Base-by-base conservation (phyloP, 2,329 filamentous ascomycete species). In the Trichoderma gracile region DNA sequence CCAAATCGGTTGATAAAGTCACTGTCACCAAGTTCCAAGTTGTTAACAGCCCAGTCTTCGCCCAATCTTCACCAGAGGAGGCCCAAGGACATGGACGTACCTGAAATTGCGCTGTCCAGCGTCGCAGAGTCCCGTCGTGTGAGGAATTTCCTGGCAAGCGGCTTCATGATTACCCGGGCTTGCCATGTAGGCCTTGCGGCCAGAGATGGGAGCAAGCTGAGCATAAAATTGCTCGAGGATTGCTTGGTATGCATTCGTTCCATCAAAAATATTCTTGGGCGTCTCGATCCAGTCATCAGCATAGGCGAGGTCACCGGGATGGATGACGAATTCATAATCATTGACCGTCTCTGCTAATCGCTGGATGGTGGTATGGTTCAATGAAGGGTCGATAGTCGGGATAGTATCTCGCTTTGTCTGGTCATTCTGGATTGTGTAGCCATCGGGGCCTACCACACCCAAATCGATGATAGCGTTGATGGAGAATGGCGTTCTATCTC, bases 61-160 rank as follows among this genome's bases (percentile, higher is more conserved):
- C 9, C 6, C 7, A n/a, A 7, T 8, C 4, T 33, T n/a, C 1
- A 19, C 12, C 0, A 21, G 17, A 52, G 30, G n/a, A 19, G 33
- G 12, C 1, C 49, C 3, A 12, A 15, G 7, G 5, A 2, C 8
- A 33, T 33, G 30, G 10, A 33, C 5, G 30, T 52, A 52, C 4
- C 84, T 86, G 71, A 87, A 87, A 73, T 87, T 87, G 68, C 77
- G 80, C 70, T 87, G 84, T 6, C 84, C 84, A 2, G 76, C 73
- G 0, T 80, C 79, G 68, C 82, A 85, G 2, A 80, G 68, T 7
- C 69, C 69, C 6, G 71, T 72, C 12, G 73, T 73, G 62, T 72
- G 69, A 1, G 75, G 73, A 10, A 82, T 69, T 69, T 83, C 80
- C 64, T 77, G 70, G 70, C 84, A 86, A 49, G 76, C 74, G 0